Conservation (phyloP, 495 filamentous ascomycete genomes). For the Penicillium argentinense region DNA sequence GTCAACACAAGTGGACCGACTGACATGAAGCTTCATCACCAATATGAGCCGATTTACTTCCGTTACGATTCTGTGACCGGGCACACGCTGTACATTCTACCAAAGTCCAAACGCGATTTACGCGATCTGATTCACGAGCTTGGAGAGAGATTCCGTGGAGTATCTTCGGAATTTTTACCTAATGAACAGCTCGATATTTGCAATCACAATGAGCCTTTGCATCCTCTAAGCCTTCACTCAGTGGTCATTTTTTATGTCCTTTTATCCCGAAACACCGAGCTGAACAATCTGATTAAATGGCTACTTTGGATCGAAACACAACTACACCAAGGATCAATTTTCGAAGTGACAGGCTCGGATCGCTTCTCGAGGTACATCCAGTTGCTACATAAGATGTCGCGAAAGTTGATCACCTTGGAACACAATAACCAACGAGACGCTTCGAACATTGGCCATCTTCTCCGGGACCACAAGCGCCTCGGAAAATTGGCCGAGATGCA, state of each 20-base stretch:
- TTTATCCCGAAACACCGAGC: constrained; percentile 9
- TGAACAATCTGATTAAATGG: constrained; percentile 15
- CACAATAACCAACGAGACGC: constrained; percentile 15
- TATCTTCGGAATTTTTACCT: neutral
- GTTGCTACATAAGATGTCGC: constrained; percentile 15
- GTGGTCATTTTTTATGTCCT: constrained; percentile 14
- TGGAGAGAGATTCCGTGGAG: neutral
- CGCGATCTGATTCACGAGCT: neutral
- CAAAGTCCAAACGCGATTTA: constrained; percentile 2
- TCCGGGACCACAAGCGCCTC: constrained; percentile 11
- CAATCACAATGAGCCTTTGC: neutral
- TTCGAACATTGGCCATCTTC: constrained; percentile 11
- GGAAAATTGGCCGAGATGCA: constrained; percentile 6
- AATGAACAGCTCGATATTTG: neutral
- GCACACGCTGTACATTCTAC: constrained; percentile 13
- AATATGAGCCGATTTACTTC: constrained; percentile 20
- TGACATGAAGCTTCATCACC: constrained; percentile 10
- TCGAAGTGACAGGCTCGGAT: constrained; percentile 17
- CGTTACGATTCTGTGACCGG: constrained; percentile 11
- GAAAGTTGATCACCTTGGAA: constrained; percentile 18
- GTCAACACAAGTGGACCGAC: constrained; percentile 7
- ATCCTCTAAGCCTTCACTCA: constrained; percentile 1
- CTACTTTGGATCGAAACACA: constrained; percentile 23
- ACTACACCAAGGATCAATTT: constrained; percentile 18
- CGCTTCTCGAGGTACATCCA: constrained; percentile 17